Base-by-base conservation (phyloP, 345 rosid species). In the Mercurialis annua region DNA sequence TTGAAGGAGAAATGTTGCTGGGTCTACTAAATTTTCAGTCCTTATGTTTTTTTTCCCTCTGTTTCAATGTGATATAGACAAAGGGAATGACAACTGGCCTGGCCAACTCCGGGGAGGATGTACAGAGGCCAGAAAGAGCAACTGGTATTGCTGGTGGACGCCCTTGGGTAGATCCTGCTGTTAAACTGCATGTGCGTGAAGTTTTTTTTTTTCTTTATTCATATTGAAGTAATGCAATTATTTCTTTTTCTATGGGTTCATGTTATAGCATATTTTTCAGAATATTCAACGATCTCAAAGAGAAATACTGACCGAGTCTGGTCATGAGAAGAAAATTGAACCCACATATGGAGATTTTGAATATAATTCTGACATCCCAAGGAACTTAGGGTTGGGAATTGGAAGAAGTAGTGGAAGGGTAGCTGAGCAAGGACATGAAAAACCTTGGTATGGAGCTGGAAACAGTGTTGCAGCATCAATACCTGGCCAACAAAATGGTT, bases 401-500 rank as follows among this genome's bases (percentile, higher is more conserved):
- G 87, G 86, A 76, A 88, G 86, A 83, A 74, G 71, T 34, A 62
- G 81, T 67, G 73, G 81, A 58, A 87, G 80, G 76, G 71, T 72
- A 75, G 66, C 80, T 52, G 96, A 81, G 66, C 90, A 86, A 58
- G 92, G 78, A 73, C 78, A 48, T 61, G 89, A 80, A 71, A 86
- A 78, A 70, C 74, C 80, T 66, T 85, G 90, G 92, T 81, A 62
- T 58, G 88, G 83, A 73, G 71, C 74, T 70, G 74, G 82, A 65
- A 82, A 75, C 75, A 77, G 75, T 76, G 82, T 61, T 72, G 57
- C 83, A 42, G 89, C 86, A 67, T 59, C 86, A 56, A 56, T 83
- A 67, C 65, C 96, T 49, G 68, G 77, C 73, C 97, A 86, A 64
- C 83, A 81, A 69, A 86, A 86, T 73, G 93, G 89, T 66, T 77